These are phyloP conservation scores for Metarhizium humberi DNA, from an alignment of 2,329 filamentous ascomycete species.

Conservation along the genomic window DNA sequence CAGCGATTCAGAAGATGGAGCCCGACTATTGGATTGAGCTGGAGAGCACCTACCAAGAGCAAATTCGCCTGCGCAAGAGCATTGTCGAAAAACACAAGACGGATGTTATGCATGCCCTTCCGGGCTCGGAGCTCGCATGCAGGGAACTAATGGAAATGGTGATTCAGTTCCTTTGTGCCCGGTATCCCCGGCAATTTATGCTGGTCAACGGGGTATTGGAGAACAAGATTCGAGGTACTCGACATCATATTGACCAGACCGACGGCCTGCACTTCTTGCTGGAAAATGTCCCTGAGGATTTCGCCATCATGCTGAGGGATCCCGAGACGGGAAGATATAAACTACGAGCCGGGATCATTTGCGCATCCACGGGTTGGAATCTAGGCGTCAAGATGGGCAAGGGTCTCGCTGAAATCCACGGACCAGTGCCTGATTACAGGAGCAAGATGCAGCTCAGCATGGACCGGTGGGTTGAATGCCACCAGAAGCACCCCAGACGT, in stretches of 20 bases:
- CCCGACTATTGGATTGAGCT: conserved; percentile 86
- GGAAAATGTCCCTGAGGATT: conserved; percentile 77
- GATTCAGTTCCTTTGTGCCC: conserved; percentile 64
- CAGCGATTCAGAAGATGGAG: conserved; percentile 73
- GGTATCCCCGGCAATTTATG: conserved; percentile 69
- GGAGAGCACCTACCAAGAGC: conserved; percentile 59
- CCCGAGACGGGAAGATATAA: conserved; percentile 62
- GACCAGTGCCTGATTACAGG: conserved; percentile 70
- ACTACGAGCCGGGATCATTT: conserved; percentile 68
- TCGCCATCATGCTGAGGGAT: conserved; percentile 65
- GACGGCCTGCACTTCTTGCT: conserved; percentile 59
- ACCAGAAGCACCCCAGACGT: neutral
- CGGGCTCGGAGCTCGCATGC: conserved; percentile 68
- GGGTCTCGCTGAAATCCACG: conserved; percentile 62
- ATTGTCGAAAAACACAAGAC: conserved; percentile 56
- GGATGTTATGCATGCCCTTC: conserved; percentile 56
- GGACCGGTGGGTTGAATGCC: conserved; percentile 52
- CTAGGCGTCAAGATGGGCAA: conserved; percentile 64
- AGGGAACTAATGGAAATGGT: conserved; percentile 86
- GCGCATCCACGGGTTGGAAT: conserved; percentile 74
- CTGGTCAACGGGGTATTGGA: conserved; percentile 48
- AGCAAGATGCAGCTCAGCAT: conserved; percentile 84
- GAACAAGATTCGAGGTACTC: conserved; percentile 58
- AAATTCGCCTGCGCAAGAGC: conserved; percentile 58
- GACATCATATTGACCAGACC: conserved; percentile 49